Conservation (phyloP, 2,329 filamentous ascomycete genomes). For the Mycosphaerella sp. region DNA sequence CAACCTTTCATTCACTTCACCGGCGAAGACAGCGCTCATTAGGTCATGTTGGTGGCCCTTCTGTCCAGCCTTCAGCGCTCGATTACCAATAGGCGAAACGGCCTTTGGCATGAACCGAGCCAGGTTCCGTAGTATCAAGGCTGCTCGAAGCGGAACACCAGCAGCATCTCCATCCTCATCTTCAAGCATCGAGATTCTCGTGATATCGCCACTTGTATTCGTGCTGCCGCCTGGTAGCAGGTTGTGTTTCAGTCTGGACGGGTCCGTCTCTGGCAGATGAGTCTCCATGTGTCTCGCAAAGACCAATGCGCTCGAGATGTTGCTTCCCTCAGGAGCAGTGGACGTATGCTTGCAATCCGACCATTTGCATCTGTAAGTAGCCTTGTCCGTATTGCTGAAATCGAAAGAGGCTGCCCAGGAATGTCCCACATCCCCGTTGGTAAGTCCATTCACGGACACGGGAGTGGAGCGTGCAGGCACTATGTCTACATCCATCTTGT, state of each 20-base stretch:
- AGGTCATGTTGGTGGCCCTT: slow-evolving; percentile 21
- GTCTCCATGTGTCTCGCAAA: slow-evolving; percentile 57
- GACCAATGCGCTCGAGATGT: slow-evolving; percentile 23
- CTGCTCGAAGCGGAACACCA: slow-evolving; percentile 71
- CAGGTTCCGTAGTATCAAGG: slow-evolving; percentile 72
- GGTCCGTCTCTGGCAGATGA: slow-evolving; percentile 50
- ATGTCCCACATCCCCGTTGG: slow-evolving; percentile 17
- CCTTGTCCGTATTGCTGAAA: slow-evolving; percentile 30
- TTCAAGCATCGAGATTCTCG: slow-evolving; percentile 42
- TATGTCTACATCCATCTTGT: slow-evolving; percentile 44
- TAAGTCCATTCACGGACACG: slow-evolving; percentile 18
- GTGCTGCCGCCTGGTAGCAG: slow-evolving; percentile 14
- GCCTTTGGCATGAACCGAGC: slow-evolving; percentile 46
- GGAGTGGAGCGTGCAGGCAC: slow-evolving; percentile 14
- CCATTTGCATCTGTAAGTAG: slow-evolving; percentile 60
- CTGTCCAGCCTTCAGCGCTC: slow-evolving; percentile 13
- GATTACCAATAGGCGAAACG: slow-evolving; percentile 11
- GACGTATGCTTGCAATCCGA: slow-evolving; percentile 56
- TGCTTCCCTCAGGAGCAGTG: slow-evolving; percentile 24
- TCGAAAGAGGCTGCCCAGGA: slow-evolving; percentile 23
- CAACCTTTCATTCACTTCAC: slow-evolving; percentile 23
- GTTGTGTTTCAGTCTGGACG: slow-evolving; percentile 29
- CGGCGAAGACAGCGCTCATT: slow-evolving; percentile 21
- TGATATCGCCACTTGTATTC: slow-evolving; percentile 17
- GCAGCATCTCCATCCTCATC: slow-evolving; percentile 56